Evolutionary conservation across 148 eudicot genomes (phyloP).

Genomic region (Drosera capensis): DNA sequence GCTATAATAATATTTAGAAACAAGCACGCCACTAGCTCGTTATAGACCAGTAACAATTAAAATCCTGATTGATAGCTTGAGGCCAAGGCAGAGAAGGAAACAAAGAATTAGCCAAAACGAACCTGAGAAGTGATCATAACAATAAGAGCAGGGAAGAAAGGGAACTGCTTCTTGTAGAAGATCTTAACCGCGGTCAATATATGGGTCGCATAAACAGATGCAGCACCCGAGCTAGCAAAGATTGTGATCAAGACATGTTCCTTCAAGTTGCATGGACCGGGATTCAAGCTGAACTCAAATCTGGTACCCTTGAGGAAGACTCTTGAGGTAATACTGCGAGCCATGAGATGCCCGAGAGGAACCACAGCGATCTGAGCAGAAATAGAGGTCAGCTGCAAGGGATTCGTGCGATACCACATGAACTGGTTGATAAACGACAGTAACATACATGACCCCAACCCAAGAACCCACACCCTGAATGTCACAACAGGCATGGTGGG

Average conservation of each 20-base stretch:
- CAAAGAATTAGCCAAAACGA: no score
- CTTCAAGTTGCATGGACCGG: constrained; percentile 72
- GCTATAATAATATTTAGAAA: no score
- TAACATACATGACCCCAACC: constrained; percentile 27
- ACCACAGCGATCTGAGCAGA: constrained; percentile 73
- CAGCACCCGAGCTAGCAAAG: constrained; percentile 75
- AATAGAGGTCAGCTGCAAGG: constrained; percentile 41
- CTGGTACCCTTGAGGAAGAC: constrained; percentile 45
- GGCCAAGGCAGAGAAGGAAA: no score
- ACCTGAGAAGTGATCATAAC: constrained; percentile 89
- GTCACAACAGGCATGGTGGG: constrained; percentile 53
- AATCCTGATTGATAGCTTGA: no score
- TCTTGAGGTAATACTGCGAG: constrained; percentile 30
- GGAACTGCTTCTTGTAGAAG: constrained; percentile 38
- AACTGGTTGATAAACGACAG: constrained; percentile 65
- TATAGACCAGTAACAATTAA: no score
- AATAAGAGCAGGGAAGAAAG: constrained; percentile 53
- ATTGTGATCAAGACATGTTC: constrained; percentile 88
- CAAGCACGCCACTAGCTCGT: no score
- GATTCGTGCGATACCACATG: constrained; percentile 69
- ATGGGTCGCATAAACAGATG: constrained; percentile 69
- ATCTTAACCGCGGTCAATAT: constrained; percentile 55
- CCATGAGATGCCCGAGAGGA: constrained; percentile 76
- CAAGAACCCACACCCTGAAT: constrained; percentile 78
- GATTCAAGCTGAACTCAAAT: constrained; percentile 56